Conservation (phyloP, 1,284 basidiomycete species). For the Moniliella sp. region DNA sequence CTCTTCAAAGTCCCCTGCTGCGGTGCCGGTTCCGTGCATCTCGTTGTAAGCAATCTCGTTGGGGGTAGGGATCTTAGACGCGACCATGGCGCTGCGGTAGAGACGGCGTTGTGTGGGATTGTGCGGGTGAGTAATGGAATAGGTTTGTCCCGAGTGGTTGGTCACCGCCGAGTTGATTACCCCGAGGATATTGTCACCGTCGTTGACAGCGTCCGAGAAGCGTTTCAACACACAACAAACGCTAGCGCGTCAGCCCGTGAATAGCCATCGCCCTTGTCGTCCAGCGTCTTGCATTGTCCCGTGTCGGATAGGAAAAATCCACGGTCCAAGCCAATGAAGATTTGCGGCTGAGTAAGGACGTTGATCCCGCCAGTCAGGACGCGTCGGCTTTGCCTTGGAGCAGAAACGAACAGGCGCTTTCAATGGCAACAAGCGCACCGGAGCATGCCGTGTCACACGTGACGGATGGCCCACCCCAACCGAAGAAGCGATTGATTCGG, state of each 20-base stretch:
- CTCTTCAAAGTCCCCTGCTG: constrained; percentile 12
- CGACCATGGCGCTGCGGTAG: constrained; percentile 8
- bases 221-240: constrained; percentile 11
- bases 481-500: constrained; percentile 2
- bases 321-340: constrained; percentile 13
- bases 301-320: constrained; percentile 13
- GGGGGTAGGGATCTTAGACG: constrained; percentile 5
- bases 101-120: constrained; percentile 8
- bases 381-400: constrained; percentile 4
- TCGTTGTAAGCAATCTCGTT: constrained; percentile 7
- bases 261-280: constrained; percentile 11
- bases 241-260: constrained; percentile 11
- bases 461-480: constrained; percentile 9
- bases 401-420: constrained; percentile 9
- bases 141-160: constrained; percentile 12
- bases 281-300: constrained; percentile 12
- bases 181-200: constrained; percentile 10
- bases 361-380: constrained; percentile 14
- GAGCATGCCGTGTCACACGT: constrained; percentile 14
- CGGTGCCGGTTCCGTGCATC: constrained; percentile 15
- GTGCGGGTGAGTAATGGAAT: constrained; percentile 15
- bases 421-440: constrained; percentile 12
- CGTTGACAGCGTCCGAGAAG: constrained; percentile 7
- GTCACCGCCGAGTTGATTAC: constrained; percentile 10
- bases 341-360: constrained; percentile 13